A percentile compares a stretch with the other conserved stretches of the same genome.
Conservation (phyloP, 1,284 basidiomycete genomes). For the Papiliotrema terrestris region DNA sequence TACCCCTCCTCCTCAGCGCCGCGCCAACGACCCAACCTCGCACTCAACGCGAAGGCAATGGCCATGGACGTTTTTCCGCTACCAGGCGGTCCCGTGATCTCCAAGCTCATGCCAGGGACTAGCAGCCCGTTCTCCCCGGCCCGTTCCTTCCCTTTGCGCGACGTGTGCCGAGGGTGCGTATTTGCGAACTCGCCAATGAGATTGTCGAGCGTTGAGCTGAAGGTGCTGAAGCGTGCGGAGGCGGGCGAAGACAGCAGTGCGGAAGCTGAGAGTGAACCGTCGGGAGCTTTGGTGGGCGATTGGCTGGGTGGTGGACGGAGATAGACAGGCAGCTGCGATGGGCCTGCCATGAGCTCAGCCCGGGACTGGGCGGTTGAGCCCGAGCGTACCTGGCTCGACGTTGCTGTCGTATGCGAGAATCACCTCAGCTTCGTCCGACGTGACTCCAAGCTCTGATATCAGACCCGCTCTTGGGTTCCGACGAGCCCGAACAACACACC, state of each 20-base stretch:
- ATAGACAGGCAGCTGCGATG: too few species aligned
- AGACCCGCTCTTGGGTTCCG: too few species aligned
- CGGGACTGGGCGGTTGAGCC: too few species aligned
- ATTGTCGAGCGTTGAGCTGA: slow-evolving; percentile 30
- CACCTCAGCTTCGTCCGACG: too few species aligned
- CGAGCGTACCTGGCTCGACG: too few species aligned
- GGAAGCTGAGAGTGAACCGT: slow-evolving; percentile 15
- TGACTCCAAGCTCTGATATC: too few species aligned
- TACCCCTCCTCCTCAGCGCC: slow-evolving; percentile 7
- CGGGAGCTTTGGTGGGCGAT: too few species aligned
- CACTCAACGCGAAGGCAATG: slow-evolving; percentile 34
- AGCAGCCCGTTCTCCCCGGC: slow-evolving; percentile 17
- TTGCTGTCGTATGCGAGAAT: too few species aligned
- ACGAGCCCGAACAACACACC: too few species aligned
- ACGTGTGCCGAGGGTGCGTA: background rate
- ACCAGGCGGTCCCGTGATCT: slow-evolving; percentile 46
- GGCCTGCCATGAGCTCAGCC: too few species aligned
- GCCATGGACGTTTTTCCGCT: slow-evolving; percentile 41
- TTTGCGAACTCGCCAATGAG: slow-evolving; percentile 21
- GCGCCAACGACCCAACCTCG: slow-evolving; percentile 12
- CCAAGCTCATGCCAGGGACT: slow-evolving; percentile 39
- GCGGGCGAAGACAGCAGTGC: slow-evolving; percentile 19
- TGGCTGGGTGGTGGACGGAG: too few species aligned
- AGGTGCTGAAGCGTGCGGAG: slow-evolving; percentile 30
- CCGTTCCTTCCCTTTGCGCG: slow-evolving; percentile 17